These are phyloP conservation scores for Mycena kentingensis DNA, from an alignment of 768 basidiomycete species.

Conservation along the genomic window DNA sequence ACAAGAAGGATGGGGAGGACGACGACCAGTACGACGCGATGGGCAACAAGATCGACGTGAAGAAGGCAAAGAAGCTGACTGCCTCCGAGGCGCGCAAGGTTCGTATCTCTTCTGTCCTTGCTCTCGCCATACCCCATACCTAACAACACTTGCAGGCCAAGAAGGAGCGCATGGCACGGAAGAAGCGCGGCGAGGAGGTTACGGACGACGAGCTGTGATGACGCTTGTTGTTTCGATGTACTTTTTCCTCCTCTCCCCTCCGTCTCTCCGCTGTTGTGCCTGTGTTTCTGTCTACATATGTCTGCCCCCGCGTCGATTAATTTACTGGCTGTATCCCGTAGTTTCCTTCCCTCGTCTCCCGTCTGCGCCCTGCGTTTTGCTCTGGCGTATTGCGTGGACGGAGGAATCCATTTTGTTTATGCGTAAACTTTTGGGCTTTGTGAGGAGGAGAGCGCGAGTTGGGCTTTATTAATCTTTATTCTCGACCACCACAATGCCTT, in stretches of 20 bases:
- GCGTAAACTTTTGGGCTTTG: too few relatives aligned
- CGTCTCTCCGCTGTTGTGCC: slow-evolving; percentile 8
- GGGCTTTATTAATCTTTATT: too few relatives aligned
- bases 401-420: too few relatives aligned
- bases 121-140: slow-evolving; percentile 6
- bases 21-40: slow-evolving; percentile 94
- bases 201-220: slow-evolving; percentile 64
- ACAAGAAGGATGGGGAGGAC: slow-evolving; percentile 90
- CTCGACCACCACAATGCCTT: too few relatives aligned
- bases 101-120: slow-evolving; percentile 17
- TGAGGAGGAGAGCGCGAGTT: too few relatives aligned
- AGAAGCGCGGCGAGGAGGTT: slow-evolving; percentile 83
- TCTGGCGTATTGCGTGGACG: too few relatives aligned
- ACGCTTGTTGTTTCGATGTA: slow-evolving; percentile 10
- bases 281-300: slow-evolving; percentile 5
- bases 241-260: slow-evolving; percentile 6
- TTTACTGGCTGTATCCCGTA: too few relatives aligned
- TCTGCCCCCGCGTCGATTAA: too few relatives aligned
- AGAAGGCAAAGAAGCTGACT: slow-evolving; percentile 86
- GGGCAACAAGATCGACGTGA: slow-evolving; percentile 92
- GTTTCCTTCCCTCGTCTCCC: too few relatives aligned
- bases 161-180: slow-evolving; percentile 94
- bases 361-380: too few relatives aligned
- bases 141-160: slow-evolving; percentile 48
- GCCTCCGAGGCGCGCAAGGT: slow-evolving; percentile 82